These are phyloP conservation scores for Paspalum notatum DNA, from an alignment of 176 grass and related monocot species.

Conservation along the genomic window DNA sequence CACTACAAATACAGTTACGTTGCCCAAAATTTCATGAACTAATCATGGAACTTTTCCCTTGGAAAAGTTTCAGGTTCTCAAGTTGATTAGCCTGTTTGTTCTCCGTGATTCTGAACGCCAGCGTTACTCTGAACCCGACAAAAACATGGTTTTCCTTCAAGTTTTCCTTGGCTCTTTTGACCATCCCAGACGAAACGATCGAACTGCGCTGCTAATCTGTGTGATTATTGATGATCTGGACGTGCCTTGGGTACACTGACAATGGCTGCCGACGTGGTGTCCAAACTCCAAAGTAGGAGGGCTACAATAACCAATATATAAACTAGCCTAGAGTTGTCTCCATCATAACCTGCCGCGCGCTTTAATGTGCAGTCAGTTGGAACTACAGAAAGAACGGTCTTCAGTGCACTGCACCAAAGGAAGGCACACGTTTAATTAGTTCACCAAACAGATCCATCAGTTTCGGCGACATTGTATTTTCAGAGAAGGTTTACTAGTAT, in stretches of 20 bases:
- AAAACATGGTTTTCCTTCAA: conserved; percentile 24
- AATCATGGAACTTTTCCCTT: not conserved
- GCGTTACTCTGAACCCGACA: not conserved
- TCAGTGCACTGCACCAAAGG: not conserved
- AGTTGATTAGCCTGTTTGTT: not conserved
- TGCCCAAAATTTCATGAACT: not conserved
- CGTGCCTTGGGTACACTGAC: not conserved
- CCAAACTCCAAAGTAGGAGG: not conserved
- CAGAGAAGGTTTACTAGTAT: not conserved
- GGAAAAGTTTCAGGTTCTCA: not conserved
- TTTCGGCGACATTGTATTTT: not conserved
- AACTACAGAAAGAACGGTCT: not conserved
- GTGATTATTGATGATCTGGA: conserved; percentile 27
- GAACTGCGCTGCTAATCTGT: not conserved
- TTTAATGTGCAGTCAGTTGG: not conserved
- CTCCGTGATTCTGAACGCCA: not conserved
- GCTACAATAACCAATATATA: no score
- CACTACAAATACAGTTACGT: not conserved
- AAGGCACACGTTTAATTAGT: not conserved
- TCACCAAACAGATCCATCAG: not conserved
- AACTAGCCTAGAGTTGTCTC: not conserved
- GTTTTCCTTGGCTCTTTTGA: not conserved
- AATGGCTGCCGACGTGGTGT: not conserved
- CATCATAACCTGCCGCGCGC: not conserved
- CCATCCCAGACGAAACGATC: not conserved